Evolutionary conservation across 768 basidiomycete species (phyloP).

Genomic region (Fomitopsis serialis): DNA sequence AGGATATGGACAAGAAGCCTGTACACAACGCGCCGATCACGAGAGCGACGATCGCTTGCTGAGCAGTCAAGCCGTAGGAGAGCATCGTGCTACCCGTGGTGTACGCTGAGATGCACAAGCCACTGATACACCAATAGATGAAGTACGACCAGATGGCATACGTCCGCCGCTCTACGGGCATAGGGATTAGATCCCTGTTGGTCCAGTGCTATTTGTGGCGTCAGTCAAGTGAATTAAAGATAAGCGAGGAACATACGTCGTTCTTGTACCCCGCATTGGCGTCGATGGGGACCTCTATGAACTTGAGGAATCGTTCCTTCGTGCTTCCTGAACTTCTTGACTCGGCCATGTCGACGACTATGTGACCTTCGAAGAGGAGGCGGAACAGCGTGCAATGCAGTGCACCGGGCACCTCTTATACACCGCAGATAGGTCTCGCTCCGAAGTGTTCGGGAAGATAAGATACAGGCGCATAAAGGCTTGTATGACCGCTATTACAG

Average conservation of each 20-base stretch:
- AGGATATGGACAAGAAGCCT: not conserved
- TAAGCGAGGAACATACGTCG: not conserved
- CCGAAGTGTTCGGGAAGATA: too few species aligned
- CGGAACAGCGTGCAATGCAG: too few species aligned
- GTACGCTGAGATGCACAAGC: slow-evolving; percentile 14
- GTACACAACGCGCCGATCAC: slow-evolving; percentile 7
- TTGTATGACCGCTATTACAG: too few species aligned
- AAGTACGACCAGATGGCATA: slow-evolving; percentile 17
- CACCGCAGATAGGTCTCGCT: too few species aligned
- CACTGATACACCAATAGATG: slow-evolving; percentile 16
- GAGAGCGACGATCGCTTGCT: slow-evolving; percentile 14
- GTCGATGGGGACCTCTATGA: slow-evolving; percentile 3
- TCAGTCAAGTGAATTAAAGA: not conserved
- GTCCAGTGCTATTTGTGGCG: slow-evolving; percentile 7
- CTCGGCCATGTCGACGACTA: not conserved
- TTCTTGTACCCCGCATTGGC: slow-evolving; percentile 1
- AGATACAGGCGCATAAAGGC: too few species aligned
- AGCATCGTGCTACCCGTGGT: slow-evolving; percentile 13
- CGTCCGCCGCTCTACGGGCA: slow-evolving; percentile 15
- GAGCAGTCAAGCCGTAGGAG: slow-evolving; percentile 11
- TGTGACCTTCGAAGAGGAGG: too few species aligned
- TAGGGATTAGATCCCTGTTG: slow-evolving; percentile 17
- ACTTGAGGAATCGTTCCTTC: not conserved
- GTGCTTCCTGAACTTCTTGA: not conserved
- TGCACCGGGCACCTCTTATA: too few species aligned